Evolutionary conservation across 495 filamentous ascomycete genomes (phyloP), one percentile per base, ranked within the genome.

Genomic region (Penicillium argentinense): DNA sequence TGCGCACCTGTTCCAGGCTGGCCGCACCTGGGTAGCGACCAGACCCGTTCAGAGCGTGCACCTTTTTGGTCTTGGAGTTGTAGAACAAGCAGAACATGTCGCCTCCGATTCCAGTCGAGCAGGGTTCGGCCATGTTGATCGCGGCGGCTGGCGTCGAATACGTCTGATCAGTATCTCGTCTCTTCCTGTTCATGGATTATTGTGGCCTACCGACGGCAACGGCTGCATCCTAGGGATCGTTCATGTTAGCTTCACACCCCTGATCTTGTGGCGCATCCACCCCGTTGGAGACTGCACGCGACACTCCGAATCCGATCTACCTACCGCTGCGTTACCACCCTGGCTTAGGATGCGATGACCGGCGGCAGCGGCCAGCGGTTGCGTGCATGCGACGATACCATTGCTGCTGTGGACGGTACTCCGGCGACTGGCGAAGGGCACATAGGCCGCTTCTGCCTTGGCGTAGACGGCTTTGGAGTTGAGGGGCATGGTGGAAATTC

Each of bases 1-100:
- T 72, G 21, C 87, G 76, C 38, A 95, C 76, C 11, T 73, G 68
- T 51, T 88, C 82, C 5, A 96, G 73, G 0, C 86, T 88, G 26
- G 69, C 81, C 16, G 80, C 79, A n/a, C 64, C 72, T 2, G 88
- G 83, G 3, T 89, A 83, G 14, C 95, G 81, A 12, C 93, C 93
- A 1, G 91, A 96, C 19, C 91, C 95, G 67, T 98, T 98, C 51
- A 98, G 67, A 7, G 88, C 87, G 48, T 82, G 84, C 9, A 97
- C 81, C 46, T 85, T 88, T 56, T 84, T 85, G 0, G 84, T 92
- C 53, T 86, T 80, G 39, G 88, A 86, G 58, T 89, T 77, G 70
- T 95, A 97, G 77, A 84, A 97, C 8, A 98, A 83, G 64, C 89
- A 95, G 75, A 98, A 98, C 83, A 96, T 90, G 69, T 98, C 93